Evolutionary conservation across 2,329 filamentous ascomycete genomes (phyloP), one percentile per base, ranked within the genome.

Genomic region (Blastomyces percursus): DNA sequence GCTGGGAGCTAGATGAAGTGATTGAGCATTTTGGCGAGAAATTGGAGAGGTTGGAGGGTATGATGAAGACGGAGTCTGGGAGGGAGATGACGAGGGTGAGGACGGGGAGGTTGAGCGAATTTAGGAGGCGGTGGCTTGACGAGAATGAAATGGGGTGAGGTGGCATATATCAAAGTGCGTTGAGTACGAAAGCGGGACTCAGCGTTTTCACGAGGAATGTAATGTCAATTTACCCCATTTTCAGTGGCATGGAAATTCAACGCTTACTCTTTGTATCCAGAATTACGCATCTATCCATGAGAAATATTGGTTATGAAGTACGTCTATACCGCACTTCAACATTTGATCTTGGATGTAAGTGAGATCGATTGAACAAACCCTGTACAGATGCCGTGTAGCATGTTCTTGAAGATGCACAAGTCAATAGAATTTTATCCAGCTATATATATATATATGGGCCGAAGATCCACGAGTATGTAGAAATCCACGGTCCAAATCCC

Each of bases 21-120:
- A 83, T 95, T 65, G 79, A 83, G 57, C 90, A 95, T 77, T 90
- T 95, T 69, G 83, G 84, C 50, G 86, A 88, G 60, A 95, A 94
- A 78, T 76, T 95, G 65, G 75, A 90, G 65, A 80, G 77, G 69
- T 71, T 96, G 27, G 84, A 82, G 66, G 73, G 70, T 1, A 79
- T 82, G 78, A 85, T 85, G 82, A 97, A 84, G 76, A 85, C 83
- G 3, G 70, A 75, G 61, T 78, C 80, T 0, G 83, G 83, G 5
- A 78, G 72, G 67, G 67, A 72, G 59, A 73, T 84, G 73, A 82
- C 82, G 1, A 71, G 70, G 30, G 76, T 78, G 64, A 72, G 82
- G 63, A 80, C 81, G 21, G 73, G 77, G 66, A 73, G 82, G 61
- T 65, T 85, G 60, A 72, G 68, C 62, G 69, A 77, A 40, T 85